Base-by-base conservation (phyloP, 139 green algal species). In the Coccomyxa sp. region DNA sequence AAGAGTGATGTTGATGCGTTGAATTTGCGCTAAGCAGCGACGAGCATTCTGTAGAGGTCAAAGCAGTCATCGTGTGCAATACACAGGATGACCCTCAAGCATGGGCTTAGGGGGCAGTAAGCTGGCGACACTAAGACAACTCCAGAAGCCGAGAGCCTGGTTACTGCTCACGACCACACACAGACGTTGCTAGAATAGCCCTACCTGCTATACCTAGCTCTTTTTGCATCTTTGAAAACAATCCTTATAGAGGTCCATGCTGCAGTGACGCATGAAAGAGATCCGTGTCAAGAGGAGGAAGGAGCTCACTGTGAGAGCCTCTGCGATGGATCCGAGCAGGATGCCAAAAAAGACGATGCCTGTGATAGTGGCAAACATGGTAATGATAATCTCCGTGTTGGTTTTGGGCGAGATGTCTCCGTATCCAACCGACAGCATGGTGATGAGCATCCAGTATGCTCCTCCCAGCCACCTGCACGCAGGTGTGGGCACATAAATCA, bases 321-420 rank as follows among this genome's bases (percentile, higher is more conserved):
- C 69, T 44, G 82, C 72, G 27, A 86, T 77, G 38, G 78, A 72
- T 22, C 73, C 82, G 38, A 86, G 77, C 40, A 86, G 78, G 72
- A 86, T 84, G 75, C 35, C 78, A n/a, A 85, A 85, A n/a, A 84
- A 84, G n/a, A 84, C 73, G 29, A 85, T 72, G 55, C 81, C 81
- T 0, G 73, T 16, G 0, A 82, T 36, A 37, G 79, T 73, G 8
- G 74, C 40, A 8, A 50, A 33, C 6, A 85, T 82, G 18, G 70
- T 39, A 1, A 85, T 50, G 4, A 79, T 33, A 2, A 35, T 72
- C 77, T 85, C 81, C 3, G 33, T n/a, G 31, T 34, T 64, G n/a
- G 68, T 64, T 29, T 29, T 33, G 0, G 68, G 64, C 41, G 75
- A 41, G 7, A 82, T 44, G 73, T 82, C 81, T 7, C 81, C 81